A percentile compares a stretch with the other conserved stretches of the same genome.
Conservation (phyloP, 108 stramenopile genomes). For the Nitzschia sp. region DNA sequence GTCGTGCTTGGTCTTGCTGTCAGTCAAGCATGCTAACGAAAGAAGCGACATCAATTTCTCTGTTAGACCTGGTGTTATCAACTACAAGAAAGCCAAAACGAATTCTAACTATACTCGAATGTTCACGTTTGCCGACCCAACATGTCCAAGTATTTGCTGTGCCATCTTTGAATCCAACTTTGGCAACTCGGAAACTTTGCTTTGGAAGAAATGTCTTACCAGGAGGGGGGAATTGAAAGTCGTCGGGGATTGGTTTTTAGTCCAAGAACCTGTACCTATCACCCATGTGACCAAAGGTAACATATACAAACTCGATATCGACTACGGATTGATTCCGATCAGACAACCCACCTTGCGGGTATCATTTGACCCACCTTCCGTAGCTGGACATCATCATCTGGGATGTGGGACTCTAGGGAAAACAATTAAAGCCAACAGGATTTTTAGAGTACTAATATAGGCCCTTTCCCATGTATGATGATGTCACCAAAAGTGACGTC, state of each 20-base stretch:
- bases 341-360: background rate
- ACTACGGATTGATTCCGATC: background rate
- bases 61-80: background rate
- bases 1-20: too few species aligned
- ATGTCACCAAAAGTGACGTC: too few species aligned
- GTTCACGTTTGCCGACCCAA: background rate
- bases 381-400: too few species aligned
- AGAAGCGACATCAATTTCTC: too few species aligned
- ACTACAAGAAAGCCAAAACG: background rate
- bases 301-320: background rate
- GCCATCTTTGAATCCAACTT: background rate
- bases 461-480: too few species aligned
- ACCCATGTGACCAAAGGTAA: background rate
- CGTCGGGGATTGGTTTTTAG: background rate
- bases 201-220: background rate
- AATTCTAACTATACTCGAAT: background rate
- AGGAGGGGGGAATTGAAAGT: background rate
- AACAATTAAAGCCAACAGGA: too few species aligned
- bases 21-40: too few species aligned
- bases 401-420: too few species aligned
- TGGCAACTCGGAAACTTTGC: background rate
- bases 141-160: background rate
- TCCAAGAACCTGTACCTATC: background rate
- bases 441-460: too few species aligned
- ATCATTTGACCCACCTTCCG: background rate